A percentile compares a stretch with the other conserved stretches of the same genome.
Evolutionary conservation across 2,329 filamentous ascomycete genomes (phyloP).

Genomic region (Colletotrichum noveboracense): DNA sequence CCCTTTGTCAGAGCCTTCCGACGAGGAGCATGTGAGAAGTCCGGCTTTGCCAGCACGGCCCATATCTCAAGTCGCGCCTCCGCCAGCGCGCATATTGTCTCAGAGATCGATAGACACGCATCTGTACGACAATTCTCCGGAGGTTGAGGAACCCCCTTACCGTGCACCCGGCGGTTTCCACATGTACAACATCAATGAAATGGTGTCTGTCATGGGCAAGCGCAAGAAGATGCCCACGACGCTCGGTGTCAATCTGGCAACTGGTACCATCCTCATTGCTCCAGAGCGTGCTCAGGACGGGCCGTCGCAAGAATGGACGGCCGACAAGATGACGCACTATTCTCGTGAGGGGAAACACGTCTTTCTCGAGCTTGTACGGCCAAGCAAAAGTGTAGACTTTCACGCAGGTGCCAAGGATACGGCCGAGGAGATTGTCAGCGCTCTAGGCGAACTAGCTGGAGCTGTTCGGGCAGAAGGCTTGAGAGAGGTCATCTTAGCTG

Average conservation of each 20-base stretch:
- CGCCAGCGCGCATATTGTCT: conserved; percentile 26
- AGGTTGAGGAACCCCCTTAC: conserved; percentile 26
- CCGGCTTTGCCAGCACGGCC: conserved; percentile 44
- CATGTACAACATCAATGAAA: conserved; percentile 96
- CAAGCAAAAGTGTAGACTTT: conserved; percentile 95
- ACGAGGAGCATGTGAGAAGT: conserved; percentile 36
- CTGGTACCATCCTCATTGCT: conserved; percentile 87
- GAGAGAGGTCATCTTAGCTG: conserved; percentile 84
- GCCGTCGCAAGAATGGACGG: conserved; percentile 89
- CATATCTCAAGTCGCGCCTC: conserved; percentile 25
- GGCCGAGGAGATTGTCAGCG: conserved; percentile 88
- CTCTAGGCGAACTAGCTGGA: conserved; percentile 87
- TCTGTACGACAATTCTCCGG: conserved; percentile 26
- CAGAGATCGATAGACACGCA: conserved; percentile 24
- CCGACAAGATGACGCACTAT: conserved; percentile 95
- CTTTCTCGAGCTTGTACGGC: conserved; percentile 89
- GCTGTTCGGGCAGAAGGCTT: conserved; percentile 83
- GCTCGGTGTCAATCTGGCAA: conserved; percentile 88
- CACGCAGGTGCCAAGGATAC: conserved; percentile 98
- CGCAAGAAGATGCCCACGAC: conserved; percentile 99
- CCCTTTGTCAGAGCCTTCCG: conserved; percentile 28
- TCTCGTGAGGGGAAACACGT: conserved; percentile 98
- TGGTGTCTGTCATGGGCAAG: conserved; percentile 96
- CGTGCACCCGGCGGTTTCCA: conserved; percentile 77
- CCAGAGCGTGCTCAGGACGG: conserved; percentile 86